Base-by-base conservation (phyloP, 2,329 filamentous ascomycete genomes). In the Calonectria hawksworthii region DNA sequence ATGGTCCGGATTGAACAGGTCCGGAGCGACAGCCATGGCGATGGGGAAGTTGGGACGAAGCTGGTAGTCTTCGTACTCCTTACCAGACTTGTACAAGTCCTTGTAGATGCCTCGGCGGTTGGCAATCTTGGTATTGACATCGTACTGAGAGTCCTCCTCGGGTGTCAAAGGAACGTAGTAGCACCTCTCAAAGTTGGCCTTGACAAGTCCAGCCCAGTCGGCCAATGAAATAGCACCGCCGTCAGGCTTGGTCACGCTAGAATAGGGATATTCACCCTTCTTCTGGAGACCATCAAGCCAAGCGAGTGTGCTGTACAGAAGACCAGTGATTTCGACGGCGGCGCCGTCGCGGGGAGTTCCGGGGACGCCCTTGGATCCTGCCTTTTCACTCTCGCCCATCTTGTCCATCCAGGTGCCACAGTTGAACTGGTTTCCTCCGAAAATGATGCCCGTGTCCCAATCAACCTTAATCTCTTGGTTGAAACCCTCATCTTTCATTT, bases 351-450 rank as follows among this genome's bases (percentile, higher is more conserved):
- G 94, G 61, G 97, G 97, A n/a, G 97, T 99, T 11, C 96, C 97
- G 0, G 97, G 98, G 26, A 98, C 89, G 65, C 97, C 98, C 87
- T 98, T 99, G 82, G 93, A 98, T 73, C 94, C 94, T 21, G 98
- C 97, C 75, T 93, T 94, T 77, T 94, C 92, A 76, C 96, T 98
- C 85, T 99, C 97, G n/a, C 97, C 97, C 97, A 99, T 99, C 90
- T 99, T 99, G 89, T 99, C 97, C 96, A 98, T 98, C 97, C 97
- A 99, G 1, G 97, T 99, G 68, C 97, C 97, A 81, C 98, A 99
- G 85, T 99, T 99, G 86, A 88, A 90, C 83, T 98, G 96, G 82
- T 95, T 99, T 41, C 98, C 97, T 71, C 98, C 97, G 82, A 98
- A 98, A 73, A 99, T 93, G 76, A 99, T 91, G 28, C 97, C 98